These are phyloP conservation scores for Peribolospora kevripleyi DNA, from an alignment of 768 basidiomycete species.

Conservation along the genomic window DNA sequence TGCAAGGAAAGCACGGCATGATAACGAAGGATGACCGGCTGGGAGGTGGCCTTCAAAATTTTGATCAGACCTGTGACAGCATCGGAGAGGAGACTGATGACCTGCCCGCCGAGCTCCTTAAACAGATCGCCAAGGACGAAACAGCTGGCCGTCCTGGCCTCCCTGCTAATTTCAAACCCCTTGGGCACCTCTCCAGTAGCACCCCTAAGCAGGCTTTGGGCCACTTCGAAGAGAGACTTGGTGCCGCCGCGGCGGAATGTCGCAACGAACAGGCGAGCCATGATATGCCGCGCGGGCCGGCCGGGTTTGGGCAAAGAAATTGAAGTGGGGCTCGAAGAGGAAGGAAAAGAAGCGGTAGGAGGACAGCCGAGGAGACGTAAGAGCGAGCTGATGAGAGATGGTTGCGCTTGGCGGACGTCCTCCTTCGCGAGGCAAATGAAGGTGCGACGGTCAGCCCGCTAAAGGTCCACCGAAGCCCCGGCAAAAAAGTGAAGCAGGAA, in stretches of 20 bases:
- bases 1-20: constrained; percentile 50
- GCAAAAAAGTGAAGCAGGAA: not conserved
- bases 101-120: constrained; percentile 55
- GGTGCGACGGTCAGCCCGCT: not conserved
- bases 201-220: constrained; percentile 50
- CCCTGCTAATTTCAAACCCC: constrained; percentile 29
- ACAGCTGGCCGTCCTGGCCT: constrained; percentile 30
- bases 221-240: constrained; percentile 59
- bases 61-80: constrained; percentile 42
- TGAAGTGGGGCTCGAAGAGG: constrained; percentile 23
- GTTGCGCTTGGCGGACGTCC: constrained; percentile 21
- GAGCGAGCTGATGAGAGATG: constrained; percentile 35
- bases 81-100: constrained; percentile 89
- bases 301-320: constrained; percentile 31
- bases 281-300: constrained; percentile 53
- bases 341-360: constrained; percentile 22
- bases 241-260: constrained; percentile 63
- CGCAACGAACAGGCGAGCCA: constrained; percentile 47
- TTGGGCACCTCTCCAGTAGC: constrained; percentile 39
- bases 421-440: not conserved
- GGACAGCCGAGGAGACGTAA: constrained; percentile 43
- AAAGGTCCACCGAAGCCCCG: not conserved
- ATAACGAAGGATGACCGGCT: constrained; percentile 62
- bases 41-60: constrained; percentile 38
- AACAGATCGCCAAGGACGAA: constrained; percentile 52